phyloP scores from a whole-genome alignment of 2,329 filamentous ascomycete species.

The Aspergillus tamarii region DNA sequence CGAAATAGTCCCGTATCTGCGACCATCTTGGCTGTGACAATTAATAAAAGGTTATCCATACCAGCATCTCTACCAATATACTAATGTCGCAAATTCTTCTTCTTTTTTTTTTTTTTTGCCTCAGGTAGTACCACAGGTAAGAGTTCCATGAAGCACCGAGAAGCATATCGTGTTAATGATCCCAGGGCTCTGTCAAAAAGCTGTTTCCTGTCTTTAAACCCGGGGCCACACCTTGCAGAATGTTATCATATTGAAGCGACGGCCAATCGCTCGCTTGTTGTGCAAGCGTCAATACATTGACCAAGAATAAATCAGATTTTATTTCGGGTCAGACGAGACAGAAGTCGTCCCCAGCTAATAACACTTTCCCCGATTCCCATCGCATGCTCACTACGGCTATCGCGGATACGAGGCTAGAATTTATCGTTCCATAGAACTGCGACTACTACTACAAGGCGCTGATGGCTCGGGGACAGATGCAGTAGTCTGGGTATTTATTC shows the following conservation, averaged over 20 bases:
- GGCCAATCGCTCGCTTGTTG: neutral
- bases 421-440: constrained; percentile 22
- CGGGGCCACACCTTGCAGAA: neutral
- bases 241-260: neutral
- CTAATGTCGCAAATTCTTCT: too few species aligned
- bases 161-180: too few species aligned
- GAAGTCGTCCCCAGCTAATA: neutral
- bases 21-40: too few species aligned
- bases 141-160: too few species aligned
- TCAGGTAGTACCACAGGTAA: too few species aligned
- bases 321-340: neutral
- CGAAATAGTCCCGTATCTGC: too few species aligned
- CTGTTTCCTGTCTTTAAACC: too few species aligned
- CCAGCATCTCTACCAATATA: too few species aligned
- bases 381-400: constrained; percentile 13
- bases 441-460: constrained; percentile 17
- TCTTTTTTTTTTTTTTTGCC: too few species aligned
- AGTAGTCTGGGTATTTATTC: constrained; percentile 16
- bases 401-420: constrained; percentile 15
- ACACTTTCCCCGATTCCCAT: constrained; percentile 6
- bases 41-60: too few species aligned
- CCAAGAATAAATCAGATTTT: neutral
- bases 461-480: constrained; percentile 17
- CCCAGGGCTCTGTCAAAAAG: too few species aligned
- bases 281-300: neutral